Conservation (phyloP, 495 filamentous ascomycete genomes). For the Parathielavia hyrcaniae region DNA sequence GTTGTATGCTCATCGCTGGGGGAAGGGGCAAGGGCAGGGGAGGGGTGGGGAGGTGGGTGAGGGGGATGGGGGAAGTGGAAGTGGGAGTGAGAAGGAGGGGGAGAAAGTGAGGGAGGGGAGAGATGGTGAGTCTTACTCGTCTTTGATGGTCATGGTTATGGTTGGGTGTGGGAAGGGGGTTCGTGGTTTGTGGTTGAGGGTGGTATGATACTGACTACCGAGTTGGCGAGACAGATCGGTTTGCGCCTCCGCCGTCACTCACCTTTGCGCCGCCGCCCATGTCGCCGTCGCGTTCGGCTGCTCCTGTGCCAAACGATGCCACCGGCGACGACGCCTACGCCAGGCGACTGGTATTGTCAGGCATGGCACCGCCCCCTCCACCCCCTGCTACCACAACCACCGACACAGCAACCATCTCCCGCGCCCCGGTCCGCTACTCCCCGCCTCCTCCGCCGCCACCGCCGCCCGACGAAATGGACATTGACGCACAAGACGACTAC, state of each 20-base stretch:
- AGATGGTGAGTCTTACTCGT: constrained; percentile 46
- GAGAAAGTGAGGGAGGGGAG: constrained; percentile 41
- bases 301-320: constrained; percentile 45
- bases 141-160: background rate
- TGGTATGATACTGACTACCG: constrained; percentile 24
- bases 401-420: constrained; percentile 57
- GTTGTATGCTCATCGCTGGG: constrained; percentile 66
- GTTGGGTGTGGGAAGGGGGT: background rate
- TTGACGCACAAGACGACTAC: constrained; percentile 39
- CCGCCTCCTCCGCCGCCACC: constrained; percentile 52
- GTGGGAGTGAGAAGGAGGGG: constrained; percentile 36
- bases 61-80: constrained; percentile 36
- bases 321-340: constrained; percentile 69
- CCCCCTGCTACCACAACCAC: constrained; percentile 35
- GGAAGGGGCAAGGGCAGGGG: constrained; percentile 44
- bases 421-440: constrained; percentile 80
- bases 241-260: constrained; percentile 60
- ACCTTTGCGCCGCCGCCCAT: constrained; percentile 68
- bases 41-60: background rate
- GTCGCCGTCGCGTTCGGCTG: constrained; percentile 41
- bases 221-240: constrained; percentile 48
- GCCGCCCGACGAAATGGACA: constrained; percentile 51
- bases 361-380: constrained; percentile 41
- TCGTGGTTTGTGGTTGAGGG: background rate
- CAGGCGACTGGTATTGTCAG: constrained; percentile 53